These are phyloP conservation scores for Elasticomyces elasticus DNA, from an alignment of 495 filamentous ascomycete species.

Conservation along the genomic window DNA sequence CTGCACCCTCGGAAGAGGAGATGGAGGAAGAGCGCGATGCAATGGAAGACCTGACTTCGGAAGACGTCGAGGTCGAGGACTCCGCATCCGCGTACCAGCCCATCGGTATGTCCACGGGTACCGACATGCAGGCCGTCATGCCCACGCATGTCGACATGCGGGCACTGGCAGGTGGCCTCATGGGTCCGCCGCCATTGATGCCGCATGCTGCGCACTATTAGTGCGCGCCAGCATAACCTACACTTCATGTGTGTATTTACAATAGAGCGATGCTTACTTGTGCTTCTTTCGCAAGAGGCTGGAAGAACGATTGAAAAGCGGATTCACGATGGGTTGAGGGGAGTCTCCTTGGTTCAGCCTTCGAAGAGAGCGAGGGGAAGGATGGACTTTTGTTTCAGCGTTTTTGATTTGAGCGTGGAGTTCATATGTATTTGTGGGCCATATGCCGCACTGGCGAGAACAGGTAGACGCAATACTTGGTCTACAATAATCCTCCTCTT, in stretches of 20 bases:
- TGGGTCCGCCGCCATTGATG: constrained; percentile 6
- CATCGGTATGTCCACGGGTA: constrained; percentile 4
- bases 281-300: too few species aligned
- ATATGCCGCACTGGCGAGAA: too few species aligned
- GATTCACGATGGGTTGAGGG: too few species aligned
- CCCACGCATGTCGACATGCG: constrained; percentile 19
- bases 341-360: too few species aligned
- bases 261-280: neutral
- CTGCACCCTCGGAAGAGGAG: constrained; percentile 62
- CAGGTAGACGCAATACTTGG: too few species aligned
- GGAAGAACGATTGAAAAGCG: too few species aligned
- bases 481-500: too few species aligned
- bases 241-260: too few species aligned
- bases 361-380: too few species aligned
- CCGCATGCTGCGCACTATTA: constrained; percentile 11
- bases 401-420: too few species aligned
- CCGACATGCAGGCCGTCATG: neutral
- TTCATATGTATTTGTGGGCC: too few species aligned
- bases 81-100: neutral
- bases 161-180: constrained; percentile 2
- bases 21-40: constrained; percentile 59
- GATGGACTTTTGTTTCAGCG: too few species aligned
- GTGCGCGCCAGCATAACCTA: neutral
- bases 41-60: constrained; percentile 64
- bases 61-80: constrained; percentile 20